Percentiles rank a stretch among this genome's conserved stretches.
Conservation (phyloP, 257 asterid genomes). For the Galeopsis tetrahit region DNA sequence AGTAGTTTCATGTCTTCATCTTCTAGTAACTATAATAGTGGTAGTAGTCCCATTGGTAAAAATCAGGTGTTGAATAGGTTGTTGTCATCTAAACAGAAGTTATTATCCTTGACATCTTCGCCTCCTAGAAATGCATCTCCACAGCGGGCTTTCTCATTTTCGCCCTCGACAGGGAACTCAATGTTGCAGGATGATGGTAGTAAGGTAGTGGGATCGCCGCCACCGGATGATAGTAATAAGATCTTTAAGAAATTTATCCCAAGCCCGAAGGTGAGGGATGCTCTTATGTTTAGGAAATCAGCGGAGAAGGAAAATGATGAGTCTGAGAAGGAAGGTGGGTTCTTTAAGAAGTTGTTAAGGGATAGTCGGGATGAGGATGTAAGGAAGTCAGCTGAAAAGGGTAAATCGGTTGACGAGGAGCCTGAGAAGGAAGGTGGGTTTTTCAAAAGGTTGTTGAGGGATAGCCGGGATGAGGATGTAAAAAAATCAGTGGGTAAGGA, state of each 20-base stretch:
- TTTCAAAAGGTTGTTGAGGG: constrained; percentile 63
- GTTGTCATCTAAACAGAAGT: constrained; percentile 82
- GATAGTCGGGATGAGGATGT: constrained; percentile 75
- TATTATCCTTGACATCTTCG: constrained; percentile 72
- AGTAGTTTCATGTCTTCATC: constrained; percentile 46
- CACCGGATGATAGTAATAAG: constrained; percentile 75
- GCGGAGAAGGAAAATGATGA: constrained; percentile 76
- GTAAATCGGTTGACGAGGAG: constrained; percentile 61
- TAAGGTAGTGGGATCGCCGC: constrained; percentile 51
- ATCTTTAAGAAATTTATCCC: constrained; percentile 80
- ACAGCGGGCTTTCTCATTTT: constrained; percentile 53
- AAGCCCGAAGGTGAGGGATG: constrained; percentile 76
- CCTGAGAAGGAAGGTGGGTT: constrained; percentile 67
- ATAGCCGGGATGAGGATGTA: constrained; percentile 53
- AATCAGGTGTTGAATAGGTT: constrained; percentile 74
- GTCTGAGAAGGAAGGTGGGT: constrained; percentile 76
- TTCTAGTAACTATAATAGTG: constrained; percentile 36
- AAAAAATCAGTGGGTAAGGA: constrained; percentile 40
- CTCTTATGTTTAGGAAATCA: constrained; percentile 78
- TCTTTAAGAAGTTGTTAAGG: constrained; percentile 77
- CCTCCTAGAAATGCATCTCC: constrained; percentile 56
- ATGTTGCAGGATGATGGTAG: constrained; percentile 57
- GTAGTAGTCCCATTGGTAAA: constrained; percentile 66
- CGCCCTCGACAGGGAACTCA: constrained; percentile 60
- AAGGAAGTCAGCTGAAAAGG: constrained; percentile 57